Percentiles rank a stretch among this genome's conserved stretches.
Conservation (phyloP, 1,139 yeast species). For the Suhomyces coccinellae region DNA sequence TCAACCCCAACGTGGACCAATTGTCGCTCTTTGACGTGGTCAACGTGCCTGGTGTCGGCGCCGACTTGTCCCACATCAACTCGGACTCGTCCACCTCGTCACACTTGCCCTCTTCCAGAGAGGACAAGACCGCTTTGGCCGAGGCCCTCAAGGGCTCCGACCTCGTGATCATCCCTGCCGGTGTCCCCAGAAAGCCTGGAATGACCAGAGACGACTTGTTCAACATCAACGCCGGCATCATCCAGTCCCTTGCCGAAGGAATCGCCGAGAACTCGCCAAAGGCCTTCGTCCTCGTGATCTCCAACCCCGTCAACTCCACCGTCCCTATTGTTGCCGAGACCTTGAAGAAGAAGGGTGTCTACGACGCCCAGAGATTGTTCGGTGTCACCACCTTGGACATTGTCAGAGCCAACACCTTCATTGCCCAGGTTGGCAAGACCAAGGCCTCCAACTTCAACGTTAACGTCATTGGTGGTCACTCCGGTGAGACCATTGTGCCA, state of each 20-base stretch:
- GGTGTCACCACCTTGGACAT: conserved; percentile 98
- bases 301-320: conserved; percentile 98
- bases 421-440: conserved; percentile 62
- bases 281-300: conserved; percentile 83
- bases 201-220: conserved; percentile 98
- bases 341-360: conserved; percentile 79
- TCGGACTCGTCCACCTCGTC: conserved; percentile 84
- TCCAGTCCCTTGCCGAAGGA: conserved; percentile 87
- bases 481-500: conserved; percentile 98
- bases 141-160: conserved; percentile 78
- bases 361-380: conserved; percentile 87
- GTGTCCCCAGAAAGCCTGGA: conserved; percentile 99
- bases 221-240: conserved; percentile 96
- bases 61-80: conserved; percentile 92
- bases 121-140: conserved; percentile 73
- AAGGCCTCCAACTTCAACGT: conserved; percentile 74
- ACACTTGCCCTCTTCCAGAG: conserved; percentile 67
- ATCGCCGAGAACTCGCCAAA: conserved; percentile 85
- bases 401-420: conserved; percentile 90
- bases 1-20: conserved; percentile 81
- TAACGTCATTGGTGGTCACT: conserved; percentile 95
- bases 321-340: conserved; percentile 98
- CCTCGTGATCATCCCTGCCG: conserved; percentile 94
- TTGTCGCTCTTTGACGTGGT: conserved; percentile 88
- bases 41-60: conserved; percentile 96